phyloP scores from a whole-genome alignment of 495 filamentous ascomycete species.

The Hyaloscypha finlandica region DNA sequence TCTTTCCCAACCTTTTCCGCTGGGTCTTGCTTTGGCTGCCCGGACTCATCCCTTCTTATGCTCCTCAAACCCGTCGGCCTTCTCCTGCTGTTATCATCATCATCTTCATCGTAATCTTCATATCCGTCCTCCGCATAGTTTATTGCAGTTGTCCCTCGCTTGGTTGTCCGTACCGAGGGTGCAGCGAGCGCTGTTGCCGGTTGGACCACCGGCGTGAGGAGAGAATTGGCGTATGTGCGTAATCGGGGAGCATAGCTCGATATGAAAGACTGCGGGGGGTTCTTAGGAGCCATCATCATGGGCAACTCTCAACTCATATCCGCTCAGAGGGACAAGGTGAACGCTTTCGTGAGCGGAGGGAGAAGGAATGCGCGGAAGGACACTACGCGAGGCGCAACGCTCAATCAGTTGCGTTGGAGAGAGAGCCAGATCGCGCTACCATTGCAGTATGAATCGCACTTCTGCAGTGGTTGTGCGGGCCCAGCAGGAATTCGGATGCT shows the following conservation, averaged over 20 bases:
- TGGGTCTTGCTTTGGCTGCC: constrained; percentile 58
- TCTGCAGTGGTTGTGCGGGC: not conserved
- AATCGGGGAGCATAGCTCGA: constrained; percentile 91
- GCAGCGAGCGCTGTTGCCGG: constrained; percentile 59
- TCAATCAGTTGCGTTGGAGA: constrained; percentile 2
- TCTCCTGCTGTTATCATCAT: constrained; percentile 72
- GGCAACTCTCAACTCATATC: constrained; percentile 24
- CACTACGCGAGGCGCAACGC: not conserved
- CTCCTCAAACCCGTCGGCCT: constrained; percentile 84
- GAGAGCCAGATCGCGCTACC: constrained; percentile 9
- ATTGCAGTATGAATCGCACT: constrained; percentile 4
- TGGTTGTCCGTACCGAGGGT: constrained; percentile 82
- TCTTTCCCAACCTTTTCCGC: constrained; percentile 84
- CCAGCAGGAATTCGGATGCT: not conserved
- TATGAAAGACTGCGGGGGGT: constrained; percentile 81
- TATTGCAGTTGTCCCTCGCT: constrained; percentile 92
- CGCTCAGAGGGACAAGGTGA: constrained; percentile 3
- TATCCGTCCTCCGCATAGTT: constrained; percentile 97
- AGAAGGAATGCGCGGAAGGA: constrained; percentile 15
- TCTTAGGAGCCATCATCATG: constrained; percentile 30
- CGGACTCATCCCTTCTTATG: constrained; percentile 74
- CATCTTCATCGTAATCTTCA: constrained; percentile 93
- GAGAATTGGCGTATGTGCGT: constrained; percentile 87
- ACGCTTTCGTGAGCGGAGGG: not conserved
- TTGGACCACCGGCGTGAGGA: constrained; percentile 85